Conservation (phyloP, 805 yeast species). For the Pichia kluyveri region DNA sequence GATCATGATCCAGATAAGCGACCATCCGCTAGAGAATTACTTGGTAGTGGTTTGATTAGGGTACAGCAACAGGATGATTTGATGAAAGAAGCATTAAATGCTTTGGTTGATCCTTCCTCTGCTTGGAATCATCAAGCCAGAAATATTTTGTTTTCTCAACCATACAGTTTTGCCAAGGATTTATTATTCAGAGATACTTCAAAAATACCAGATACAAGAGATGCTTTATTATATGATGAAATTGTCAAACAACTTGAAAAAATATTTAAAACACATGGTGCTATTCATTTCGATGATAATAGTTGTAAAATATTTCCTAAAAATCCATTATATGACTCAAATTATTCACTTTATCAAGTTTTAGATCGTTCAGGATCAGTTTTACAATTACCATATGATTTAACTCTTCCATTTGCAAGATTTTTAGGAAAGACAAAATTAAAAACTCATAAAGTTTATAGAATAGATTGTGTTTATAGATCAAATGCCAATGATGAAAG, state of each 20-base stretch:
- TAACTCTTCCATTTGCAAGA: constrained; percentile 86
- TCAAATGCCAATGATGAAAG: constrained; percentile 48
- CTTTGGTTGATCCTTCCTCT: constrained; percentile 81
- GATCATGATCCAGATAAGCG: constrained; percentile 73
- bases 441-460: constrained; percentile 51
- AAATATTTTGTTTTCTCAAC: constrained; percentile 75
- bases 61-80: constrained; percentile 85
- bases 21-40: constrained; percentile 68
- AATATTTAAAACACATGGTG: constrained; percentile 78
- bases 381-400: constrained; percentile 80
- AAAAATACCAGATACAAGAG: constrained; percentile 26
- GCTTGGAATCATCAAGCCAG: constrained; percentile 94
- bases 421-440: constrained; percentile 56
- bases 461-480: constrained; percentile 78
- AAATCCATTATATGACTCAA: constrained; percentile 56
- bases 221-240: constrained; percentile 49
- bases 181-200: constrained; percentile 60
- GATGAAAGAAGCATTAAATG: constrained; percentile 78
- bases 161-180: constrained; percentile 78
- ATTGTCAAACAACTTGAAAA: constrained; percentile 51
- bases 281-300: constrained; percentile 53
- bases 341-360: constrained; percentile 66
- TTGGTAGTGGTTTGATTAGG: constrained; percentile 78
- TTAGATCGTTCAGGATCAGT: constrained; percentile 83
- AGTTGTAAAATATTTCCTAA: constrained; percentile 73